A percentile compares a stretch with the other conserved stretches of the same genome.
phyloP scores from a whole-genome alignment of 1,139 yeast genomes.

The Yamadazyma dendronema region DNA sequence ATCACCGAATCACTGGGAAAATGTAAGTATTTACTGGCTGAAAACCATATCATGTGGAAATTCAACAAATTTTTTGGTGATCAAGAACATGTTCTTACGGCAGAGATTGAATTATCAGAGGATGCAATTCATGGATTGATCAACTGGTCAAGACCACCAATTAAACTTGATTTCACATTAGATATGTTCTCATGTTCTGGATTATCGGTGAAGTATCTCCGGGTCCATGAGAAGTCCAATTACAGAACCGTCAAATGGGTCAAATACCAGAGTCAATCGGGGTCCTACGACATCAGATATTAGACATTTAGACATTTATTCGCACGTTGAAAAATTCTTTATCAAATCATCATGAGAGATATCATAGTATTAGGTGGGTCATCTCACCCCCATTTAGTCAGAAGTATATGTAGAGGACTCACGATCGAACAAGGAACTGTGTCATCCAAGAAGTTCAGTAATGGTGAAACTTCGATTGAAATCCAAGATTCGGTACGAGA shows the following conservation, averaged over 20 bases:
- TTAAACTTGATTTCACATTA: constrained; percentile 64
- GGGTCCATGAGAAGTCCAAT: constrained; percentile 62
- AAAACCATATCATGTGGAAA: constrained; percentile 66
- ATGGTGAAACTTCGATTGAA: constrained; percentile 90
- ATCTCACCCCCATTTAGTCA: constrained; percentile 66
- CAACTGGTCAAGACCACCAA: constrained; percentile 75
- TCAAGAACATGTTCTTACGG: constrained; percentile 56
- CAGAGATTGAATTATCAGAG: constrained; percentile 42
- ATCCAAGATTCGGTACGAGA: constrained; percentile 85
- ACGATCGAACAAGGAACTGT: constrained; percentile 62
- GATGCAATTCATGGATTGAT: constrained; percentile 17
- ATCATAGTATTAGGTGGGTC: constrained; percentile 76
- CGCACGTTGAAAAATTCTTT: constrained; percentile 1
- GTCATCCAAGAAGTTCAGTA: constrained; percentile 57
- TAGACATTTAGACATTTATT: constrained; percentile 18
- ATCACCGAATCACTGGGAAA: constrained; percentile 61
- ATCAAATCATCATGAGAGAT: constrained; percentile 53
- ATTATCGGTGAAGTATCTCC: constrained; percentile 67
- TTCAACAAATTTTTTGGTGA: constrained; percentile 68
- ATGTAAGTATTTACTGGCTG: constrained; percentile 66
- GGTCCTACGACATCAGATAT: constrained; percentile 76
- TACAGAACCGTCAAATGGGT: constrained; percentile 87
- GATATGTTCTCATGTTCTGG: constrained; percentile 83
- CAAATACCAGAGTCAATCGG: constrained; percentile 70
- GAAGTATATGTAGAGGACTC: constrained; percentile 60